Evolutionary conservation across 805 yeast species (phyloP).

Genomic region (Saturnispora galanensis): DNA sequence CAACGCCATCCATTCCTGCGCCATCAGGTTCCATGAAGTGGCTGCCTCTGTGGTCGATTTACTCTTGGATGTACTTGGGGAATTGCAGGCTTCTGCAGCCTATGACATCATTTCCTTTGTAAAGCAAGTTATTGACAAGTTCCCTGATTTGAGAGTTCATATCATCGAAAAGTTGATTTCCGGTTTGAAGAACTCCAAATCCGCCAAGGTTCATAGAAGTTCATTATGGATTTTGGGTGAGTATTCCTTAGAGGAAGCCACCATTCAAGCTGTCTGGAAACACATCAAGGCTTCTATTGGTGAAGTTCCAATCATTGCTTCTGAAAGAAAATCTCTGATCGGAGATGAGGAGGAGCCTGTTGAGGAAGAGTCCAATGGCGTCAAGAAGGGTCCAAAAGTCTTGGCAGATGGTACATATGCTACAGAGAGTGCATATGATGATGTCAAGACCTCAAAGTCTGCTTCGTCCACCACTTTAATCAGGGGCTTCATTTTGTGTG

Average conservation of each 20-base stretch:
- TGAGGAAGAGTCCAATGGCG: constrained; percentile 10
- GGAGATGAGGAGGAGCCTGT: constrained; percentile 17
- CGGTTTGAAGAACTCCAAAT: constrained; percentile 57
- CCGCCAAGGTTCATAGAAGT: constrained; percentile 88
- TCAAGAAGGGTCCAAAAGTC: constrained; percentile 61
- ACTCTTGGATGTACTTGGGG: constrained; percentile 76
- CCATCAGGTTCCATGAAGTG: constrained; percentile 79
- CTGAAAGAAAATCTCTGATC: constrained; percentile 42
- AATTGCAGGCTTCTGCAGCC: constrained; percentile 77
- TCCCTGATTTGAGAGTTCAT: constrained; percentile 63
- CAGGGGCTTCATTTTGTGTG: constrained; percentile 70
- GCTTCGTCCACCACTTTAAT: constrained; percentile 47
- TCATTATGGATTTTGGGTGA: constrained; percentile 96
- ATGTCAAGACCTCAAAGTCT: constrained; percentile 27
- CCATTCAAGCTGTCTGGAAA: constrained; percentile 79
- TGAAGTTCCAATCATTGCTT: constrained; percentile 78
- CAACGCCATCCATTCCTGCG: constrained; percentile 80
- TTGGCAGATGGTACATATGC: constrained; percentile 99
- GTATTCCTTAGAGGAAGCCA: constrained; percentile 60
- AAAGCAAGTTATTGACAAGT: constrained; percentile 88
- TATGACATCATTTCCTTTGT: constrained; percentile 84
- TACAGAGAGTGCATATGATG: constrained; percentile 74
- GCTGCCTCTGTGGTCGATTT: constrained; percentile 87
- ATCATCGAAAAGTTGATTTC: constrained; percentile 54
- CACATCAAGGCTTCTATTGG: constrained; percentile 77